Percentiles rank a stretch among this genome's conserved stretches.
These are phyloP conservation scores for Lotus japonicus DNA, from an alignment of 306 rosid genomes.

Conservation along the genomic window DNA sequence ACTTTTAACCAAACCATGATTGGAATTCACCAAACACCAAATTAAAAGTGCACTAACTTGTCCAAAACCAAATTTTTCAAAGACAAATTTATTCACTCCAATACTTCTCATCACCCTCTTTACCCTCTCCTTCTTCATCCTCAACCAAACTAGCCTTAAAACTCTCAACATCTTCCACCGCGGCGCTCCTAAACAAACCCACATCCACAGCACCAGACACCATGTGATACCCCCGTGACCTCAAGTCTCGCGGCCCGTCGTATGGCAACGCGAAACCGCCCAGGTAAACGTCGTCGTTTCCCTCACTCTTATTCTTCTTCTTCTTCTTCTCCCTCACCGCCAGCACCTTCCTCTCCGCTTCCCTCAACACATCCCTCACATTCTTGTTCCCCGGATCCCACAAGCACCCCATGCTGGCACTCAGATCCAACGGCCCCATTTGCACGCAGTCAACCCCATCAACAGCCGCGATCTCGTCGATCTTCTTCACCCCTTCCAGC, in stretches of 20 bases:
- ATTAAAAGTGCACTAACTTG: too few species aligned
- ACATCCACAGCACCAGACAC: slow-evolving; percentile 60
- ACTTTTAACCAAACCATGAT: too few species aligned
- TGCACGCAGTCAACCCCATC: slow-evolving; percentile 83
- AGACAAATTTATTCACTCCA: slow-evolving; percentile 51
- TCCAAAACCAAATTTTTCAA: too few species aligned
- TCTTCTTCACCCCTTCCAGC: slow-evolving; percentile 40
- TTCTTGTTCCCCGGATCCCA: slow-evolving; percentile 77
- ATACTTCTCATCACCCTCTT: slow-evolving; percentile 60
- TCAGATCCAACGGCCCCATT: slow-evolving; percentile 84
- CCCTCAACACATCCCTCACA: slow-evolving; percentile 48
- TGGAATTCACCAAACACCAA: too few species aligned
- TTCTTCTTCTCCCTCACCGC: slow-evolving; percentile 18
- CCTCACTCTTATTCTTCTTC: neutral
- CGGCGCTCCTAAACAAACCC: slow-evolving; percentile 52
- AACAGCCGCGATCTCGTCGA: slow-evolving; percentile 44
- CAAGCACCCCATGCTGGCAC: slow-evolving; percentile 69
- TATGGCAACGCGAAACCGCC: slow-evolving; percentile 51
- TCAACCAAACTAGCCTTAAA: slow-evolving; percentile 38
- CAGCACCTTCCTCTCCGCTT: slow-evolving; percentile 55
- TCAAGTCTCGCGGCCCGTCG: slow-evolving; percentile 44
- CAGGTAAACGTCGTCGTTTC: slow-evolving; percentile 37
- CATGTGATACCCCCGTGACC: slow-evolving; percentile 66
- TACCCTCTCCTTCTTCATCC: slow-evolving; percentile 27
- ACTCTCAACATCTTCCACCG: slow-evolving; percentile 55